Base-by-base conservation (phyloP, 495 filamentous ascomycete genomes). In the Neurospora sp. region DNA sequence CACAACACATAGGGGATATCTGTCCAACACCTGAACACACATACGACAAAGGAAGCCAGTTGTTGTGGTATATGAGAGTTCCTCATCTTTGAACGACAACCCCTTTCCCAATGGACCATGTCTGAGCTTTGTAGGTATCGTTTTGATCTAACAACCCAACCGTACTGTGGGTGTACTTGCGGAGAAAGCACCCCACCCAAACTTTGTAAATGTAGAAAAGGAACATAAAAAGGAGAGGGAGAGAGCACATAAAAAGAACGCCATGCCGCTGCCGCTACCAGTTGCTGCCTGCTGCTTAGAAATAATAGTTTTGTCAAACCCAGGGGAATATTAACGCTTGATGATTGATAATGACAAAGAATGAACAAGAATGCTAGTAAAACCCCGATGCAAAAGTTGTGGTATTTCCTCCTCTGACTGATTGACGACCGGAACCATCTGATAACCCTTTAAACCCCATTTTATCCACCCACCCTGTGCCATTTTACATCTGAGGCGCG, bases 401-500 rank as follows among this genome's bases (percentile, higher is more conserved):
- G 53, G 53, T 61, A 61, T 61, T 31, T 61, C 53, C 53, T 35
- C 53, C 53, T 61, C 18, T 45, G 42, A 45, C 27, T 65, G 53
- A 65, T 10, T 53, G 27, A 61, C 31, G 31, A 35, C 31, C 27
- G 14, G 4, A 48, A 65, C 53, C 70, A 39, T 69, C 18, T 37
- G 35, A 71, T 71, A 39, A 18, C 31, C 20, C 40, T 20, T 61
- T 27, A 31, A 44, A 38, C 0, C 40, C 69, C 9, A 59, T 31
- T n/a, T 10, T 38, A 6, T 31, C 22, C 35, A 39, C 31, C 53
- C 12, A 14, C 20, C 48, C 48, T 4, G 2, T 68, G 53, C 14
- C 53, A 59, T 14, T 68, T 83, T 75, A 86, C 37, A 87, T 83
- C 12, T 81, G 79, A 35, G 84, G 85, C 65, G 77, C 81, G 1